phyloP scores from a whole-genome alignment of 257 asterid species.

The Lavandula angustifolia region DNA sequence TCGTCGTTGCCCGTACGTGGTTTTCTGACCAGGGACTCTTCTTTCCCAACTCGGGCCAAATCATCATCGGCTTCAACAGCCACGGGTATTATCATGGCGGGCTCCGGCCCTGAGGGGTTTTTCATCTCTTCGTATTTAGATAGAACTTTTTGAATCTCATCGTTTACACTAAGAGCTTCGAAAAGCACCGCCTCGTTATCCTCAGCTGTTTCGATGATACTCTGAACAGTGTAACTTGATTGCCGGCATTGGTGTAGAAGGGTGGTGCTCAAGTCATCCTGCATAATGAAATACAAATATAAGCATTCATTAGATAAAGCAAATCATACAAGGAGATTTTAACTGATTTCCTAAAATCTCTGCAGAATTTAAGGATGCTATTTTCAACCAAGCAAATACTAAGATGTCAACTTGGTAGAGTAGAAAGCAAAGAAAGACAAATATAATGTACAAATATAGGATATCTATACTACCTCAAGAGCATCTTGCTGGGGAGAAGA shows the following conservation, averaged over 20 bases:
- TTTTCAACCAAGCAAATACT: conserved; percentile 16
- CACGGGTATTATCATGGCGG: conserved; percentile 93
- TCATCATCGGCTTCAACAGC: conserved; percentile 88
- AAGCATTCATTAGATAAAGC: not conserved
- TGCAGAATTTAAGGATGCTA: conserved; percentile 1
- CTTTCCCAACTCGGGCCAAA: conserved; percentile 61
- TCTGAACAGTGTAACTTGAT: conserved; percentile 78
- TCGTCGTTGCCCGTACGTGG: conserved; percentile 66
- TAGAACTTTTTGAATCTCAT: conserved; percentile 82
- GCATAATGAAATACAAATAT: conserved; percentile 11
- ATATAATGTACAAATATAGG: conserved; percentile 14
- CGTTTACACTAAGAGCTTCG: conserved; percentile 92
- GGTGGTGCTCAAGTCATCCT: conserved; percentile 87
- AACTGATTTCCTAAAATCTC: not conserved
- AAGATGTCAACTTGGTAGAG: conserved; percentile 6
- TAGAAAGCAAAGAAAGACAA: too few relatives aligned
- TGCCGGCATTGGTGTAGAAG: conserved; percentile 81
- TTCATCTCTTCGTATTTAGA: conserved; percentile 82
- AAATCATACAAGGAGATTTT: too few relatives aligned
- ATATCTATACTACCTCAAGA: conserved; percentile 58
- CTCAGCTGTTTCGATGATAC: conserved; percentile 79
- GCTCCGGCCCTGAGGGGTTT: conserved; percentile 67
- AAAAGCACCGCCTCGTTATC: conserved; percentile 91
- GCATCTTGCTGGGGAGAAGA: conserved; percentile 98
- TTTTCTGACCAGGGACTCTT: conserved; percentile 63